Base-by-base conservation (phyloP, 78 protist species). In the Trichosphaerium sp. region DNA sequence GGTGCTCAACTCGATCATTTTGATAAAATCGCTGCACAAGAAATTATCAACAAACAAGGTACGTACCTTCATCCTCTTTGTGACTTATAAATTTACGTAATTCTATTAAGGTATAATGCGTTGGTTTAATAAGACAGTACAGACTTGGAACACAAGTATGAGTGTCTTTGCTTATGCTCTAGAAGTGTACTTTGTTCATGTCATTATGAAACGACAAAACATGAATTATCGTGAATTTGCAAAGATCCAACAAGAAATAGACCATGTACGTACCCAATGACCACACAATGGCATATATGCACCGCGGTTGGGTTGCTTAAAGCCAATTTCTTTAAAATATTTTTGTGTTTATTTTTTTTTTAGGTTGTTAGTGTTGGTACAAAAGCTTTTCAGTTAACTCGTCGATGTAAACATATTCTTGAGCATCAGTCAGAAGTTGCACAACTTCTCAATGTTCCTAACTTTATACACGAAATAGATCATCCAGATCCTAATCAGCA, bases 351-450 rank as follows among this genome's bases (percentile, higher is more conserved):
- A 7, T 11, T 55, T 55, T 55, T 12, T 55, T 11, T 60, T 10
- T 11, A 60, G 41, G 40, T 40, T 29, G 55, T 61, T 25, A 52
- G 80, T 48, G 47, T 73, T 21, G 80, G 59, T 18, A 73, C 57
- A n/a, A 49, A 67, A 28, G 5, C 65, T 11, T 31, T 47, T 3
- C 34, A 35, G 18, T 62, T 73, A 4, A 7, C 65, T 23, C 31
- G 49, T 25, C 37, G 64, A 38, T 62, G 65, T 49, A 73, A 73
- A 23, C 55, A 62, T 62, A 73, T 73, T 26, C 58, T 58, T 51
- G 65, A 73, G 44, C 80, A 73, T 52, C 80, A 73, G 47, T 66
- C 65, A 26, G 65, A 73, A 40, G 80, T 73, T 51, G 65, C 57
- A 31, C 57, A 73, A 39, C 39, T 73, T 38, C 65, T 73, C 43